These are phyloP conservation scores for Fereydounia khargensis DNA, from an alignment of 1,284 basidiomycete species.

Conservation along the genomic window DNA sequence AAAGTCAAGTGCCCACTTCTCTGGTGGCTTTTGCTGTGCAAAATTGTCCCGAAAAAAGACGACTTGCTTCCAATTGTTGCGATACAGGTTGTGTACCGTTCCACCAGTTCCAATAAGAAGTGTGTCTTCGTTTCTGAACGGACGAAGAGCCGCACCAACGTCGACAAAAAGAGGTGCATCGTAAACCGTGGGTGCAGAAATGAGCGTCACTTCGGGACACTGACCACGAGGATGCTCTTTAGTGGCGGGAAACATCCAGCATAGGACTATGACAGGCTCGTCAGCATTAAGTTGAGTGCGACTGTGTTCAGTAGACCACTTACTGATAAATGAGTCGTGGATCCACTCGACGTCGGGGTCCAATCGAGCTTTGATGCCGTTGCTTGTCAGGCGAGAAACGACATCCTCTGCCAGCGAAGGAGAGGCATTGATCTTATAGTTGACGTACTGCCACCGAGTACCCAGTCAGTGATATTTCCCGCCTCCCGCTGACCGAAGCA, in stretches of 20 bases:
- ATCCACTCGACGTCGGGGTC: conserved; percentile 41
- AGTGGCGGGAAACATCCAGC: conserved; percentile 42
- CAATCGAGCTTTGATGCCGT: conserved; percentile 33
- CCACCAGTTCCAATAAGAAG: conserved; percentile 46
- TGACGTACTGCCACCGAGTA: conserved; percentile 26
- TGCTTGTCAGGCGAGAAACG: conserved; percentile 7
- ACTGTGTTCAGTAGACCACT: conserved; percentile 7
- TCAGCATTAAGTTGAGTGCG: neutral
- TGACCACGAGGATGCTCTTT: conserved; percentile 28
- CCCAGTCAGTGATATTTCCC: too few relatives aligned
- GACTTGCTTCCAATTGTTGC: conserved; percentile 35
- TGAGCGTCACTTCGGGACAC: conserved; percentile 28
- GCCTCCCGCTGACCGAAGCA: too few relatives aligned
- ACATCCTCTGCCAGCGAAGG: conserved; percentile 24
- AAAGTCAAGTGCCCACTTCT: conserved; percentile 48
- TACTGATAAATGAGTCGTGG: conserved; percentile 48
- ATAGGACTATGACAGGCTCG: conserved; percentile 1
- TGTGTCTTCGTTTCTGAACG: conserved; percentile 27
- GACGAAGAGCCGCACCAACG: conserved; percentile 36
- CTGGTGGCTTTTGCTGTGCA: conserved; percentile 36
- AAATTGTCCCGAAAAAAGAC: conserved; percentile 36
- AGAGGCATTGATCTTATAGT: conserved; percentile 33
- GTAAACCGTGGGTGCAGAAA: conserved; percentile 31
- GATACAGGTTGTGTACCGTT: conserved; percentile 48
- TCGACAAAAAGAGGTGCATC: conserved; percentile 36